phyloP scores from a whole-genome alignment of 2,329 filamentous ascomycete genomes.

The Cadophora gregata region DNA sequence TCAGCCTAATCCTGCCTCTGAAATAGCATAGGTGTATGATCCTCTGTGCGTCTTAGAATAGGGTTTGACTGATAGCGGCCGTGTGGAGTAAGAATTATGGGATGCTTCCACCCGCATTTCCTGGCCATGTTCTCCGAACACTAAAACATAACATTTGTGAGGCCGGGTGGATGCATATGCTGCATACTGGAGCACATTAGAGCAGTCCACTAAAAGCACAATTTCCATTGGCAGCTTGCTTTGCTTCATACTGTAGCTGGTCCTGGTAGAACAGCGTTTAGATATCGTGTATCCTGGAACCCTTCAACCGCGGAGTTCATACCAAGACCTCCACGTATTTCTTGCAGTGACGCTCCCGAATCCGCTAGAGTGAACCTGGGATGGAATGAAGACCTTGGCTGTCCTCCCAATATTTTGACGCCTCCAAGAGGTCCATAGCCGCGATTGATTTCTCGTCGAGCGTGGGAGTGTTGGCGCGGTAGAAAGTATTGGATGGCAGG shows the following conservation, averaged over 20 bases:
- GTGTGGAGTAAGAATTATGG: slow-evolving; percentile 11
- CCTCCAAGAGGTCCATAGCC: slow-evolving; percentile 25
- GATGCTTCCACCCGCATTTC: neutral
- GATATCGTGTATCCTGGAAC: neutral
- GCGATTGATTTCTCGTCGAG: slow-evolving; percentile 18
- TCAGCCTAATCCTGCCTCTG: slow-evolving; percentile 14
- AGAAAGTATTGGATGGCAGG: slow-evolving; percentile 8
- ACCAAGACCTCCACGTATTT: slow-evolving; percentile 8
- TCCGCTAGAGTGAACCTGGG: slow-evolving; percentile 5
- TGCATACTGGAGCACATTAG: neutral
- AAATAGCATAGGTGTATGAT: slow-evolving; percentile 7
- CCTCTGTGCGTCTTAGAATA: slow-evolving; percentile 15
- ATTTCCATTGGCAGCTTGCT: neutral
- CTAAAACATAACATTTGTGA: slow-evolving; percentile 12
- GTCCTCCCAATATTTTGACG: slow-evolving; percentile 18
- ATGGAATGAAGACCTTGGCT: slow-evolving; percentile 5
- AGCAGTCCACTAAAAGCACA: neutral
- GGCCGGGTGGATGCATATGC: neutral
- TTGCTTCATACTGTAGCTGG: neutral
- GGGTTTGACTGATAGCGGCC: neutral
- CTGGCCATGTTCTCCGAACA: slow-evolving; percentile 1
- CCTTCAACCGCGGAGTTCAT: neutral
- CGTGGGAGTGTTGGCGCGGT: slow-evolving; percentile 15
- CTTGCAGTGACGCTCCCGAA: slow-evolving; percentile 17
- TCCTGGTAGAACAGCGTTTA: slow-evolving; percentile 17